Conservation (phyloP, 2,329 filamentous ascomycete genomes). For the Botrytis byssoidea region DNA sequence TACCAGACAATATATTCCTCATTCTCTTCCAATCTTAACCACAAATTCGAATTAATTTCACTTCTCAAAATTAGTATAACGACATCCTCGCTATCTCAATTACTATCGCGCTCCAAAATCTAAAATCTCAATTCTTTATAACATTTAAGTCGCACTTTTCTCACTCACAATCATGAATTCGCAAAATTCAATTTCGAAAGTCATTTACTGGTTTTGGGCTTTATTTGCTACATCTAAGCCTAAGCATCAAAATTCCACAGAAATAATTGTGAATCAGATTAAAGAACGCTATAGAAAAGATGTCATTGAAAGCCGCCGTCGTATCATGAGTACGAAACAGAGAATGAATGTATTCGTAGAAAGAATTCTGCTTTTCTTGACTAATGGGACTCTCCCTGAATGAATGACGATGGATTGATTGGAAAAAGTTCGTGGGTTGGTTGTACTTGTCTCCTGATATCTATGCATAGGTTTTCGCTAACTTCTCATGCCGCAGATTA, state of each 20-base stretch:
- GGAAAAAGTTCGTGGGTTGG: neutral
- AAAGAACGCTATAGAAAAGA: neutral
- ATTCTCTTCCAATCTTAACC: neutral
- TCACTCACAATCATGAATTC: neutral
- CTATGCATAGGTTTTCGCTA: neutral
- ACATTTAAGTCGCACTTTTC: neutral
- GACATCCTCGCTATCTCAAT: neutral
- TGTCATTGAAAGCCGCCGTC: neutral
- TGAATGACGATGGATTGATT: neutral
- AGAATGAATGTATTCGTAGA: neutral
- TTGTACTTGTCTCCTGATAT: neutral
- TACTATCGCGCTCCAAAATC: neutral
- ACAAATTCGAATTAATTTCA: neutral
- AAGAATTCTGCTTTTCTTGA: neutral
- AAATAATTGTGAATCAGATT: neutral
- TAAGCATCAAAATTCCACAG: neutral
- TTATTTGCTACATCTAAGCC: neutral
- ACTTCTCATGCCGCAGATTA: rapidly evolving
- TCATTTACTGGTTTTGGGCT: neutral
- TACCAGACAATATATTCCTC: neutral
- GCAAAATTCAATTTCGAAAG: neutral
- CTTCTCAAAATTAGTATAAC: neutral
- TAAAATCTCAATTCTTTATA: neutral
- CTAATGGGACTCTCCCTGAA: neutral
- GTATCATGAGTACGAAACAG: neutral